Evolutionary conservation across 352 stramenopile species (phyloP), one percentile per base, ranked within the genome.

Genomic region (Sclerospora graminicola): DNA sequence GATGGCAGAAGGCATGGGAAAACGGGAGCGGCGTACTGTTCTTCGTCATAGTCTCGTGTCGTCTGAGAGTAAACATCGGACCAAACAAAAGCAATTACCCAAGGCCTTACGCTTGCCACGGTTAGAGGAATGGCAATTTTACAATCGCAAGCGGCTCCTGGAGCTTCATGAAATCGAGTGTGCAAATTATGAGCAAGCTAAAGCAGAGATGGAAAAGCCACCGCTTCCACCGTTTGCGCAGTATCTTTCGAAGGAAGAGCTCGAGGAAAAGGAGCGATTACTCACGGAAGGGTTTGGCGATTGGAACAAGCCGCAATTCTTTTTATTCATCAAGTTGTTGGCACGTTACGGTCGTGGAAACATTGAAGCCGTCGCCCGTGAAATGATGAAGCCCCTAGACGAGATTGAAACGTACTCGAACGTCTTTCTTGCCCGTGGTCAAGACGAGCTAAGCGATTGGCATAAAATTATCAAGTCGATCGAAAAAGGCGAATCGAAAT

Each of bases 191-290:
- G 78, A 89, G 37, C 51, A 69, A 11, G 81, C 78, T 8, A 93
- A 89, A 54, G 19, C 64, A 7, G 74, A 84, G 29, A 81, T 66
- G 50, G 78, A 89, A 24, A 89, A 89, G 40, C 78, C 78, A 7
- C 74, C 66, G 9, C 60, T 89, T 0, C 77, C 77, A 1, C 78
- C 78, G 14, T 66, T 84, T 43, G 75, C 60, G 0, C 75, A 84
- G 33, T 92, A 89, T 40, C 50, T 98, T 7, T 81, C 51, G n/a
- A 63, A 82, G 9, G 85, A 95, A 27, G 69, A 94, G 18, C 61
- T 92, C 19, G 49, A 73, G 16, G 96, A 99, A 54, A 98, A 99
- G 56, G 61, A 90, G 32, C 48, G 76, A 36, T 59, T 99, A 10
- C 51, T 98, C 13, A 34, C 52, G 19, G 82, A 98, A 60, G 81